Evolutionary conservation across 106 monocot species (phyloP).

Genomic region (Dioscorea dumetorum): DNA sequence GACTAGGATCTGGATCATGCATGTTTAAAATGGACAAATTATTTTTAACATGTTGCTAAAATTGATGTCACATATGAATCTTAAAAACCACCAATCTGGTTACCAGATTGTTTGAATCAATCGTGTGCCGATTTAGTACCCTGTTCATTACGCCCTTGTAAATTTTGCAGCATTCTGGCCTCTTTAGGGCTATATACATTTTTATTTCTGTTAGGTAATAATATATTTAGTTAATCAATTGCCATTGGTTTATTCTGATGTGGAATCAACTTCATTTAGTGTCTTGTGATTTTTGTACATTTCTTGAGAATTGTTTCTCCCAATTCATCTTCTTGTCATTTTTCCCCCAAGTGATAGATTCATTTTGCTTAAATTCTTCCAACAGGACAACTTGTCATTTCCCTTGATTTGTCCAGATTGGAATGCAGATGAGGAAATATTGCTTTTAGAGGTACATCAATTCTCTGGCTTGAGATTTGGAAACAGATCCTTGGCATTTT

Average conservation of each 20-base stretch:
- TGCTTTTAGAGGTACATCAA: conserved; percentile 70
- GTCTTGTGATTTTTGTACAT: not conserved
- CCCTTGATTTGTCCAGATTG: conserved; percentile 85
- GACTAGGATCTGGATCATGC: not conserved
- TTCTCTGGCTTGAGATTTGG: too few species aligned
- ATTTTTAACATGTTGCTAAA: not conserved
- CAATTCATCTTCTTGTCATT: not conserved
- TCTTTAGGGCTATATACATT: too few species aligned
- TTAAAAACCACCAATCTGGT: not conserved
- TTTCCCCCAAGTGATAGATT: not conserved
- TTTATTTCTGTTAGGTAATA: not conserved
- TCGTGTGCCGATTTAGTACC: too few species aligned
- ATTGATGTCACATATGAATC: not conserved
- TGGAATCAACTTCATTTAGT: not conserved
- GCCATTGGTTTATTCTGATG: not conserved
- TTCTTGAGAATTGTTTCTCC: not conserved
- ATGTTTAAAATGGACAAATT: not conserved
- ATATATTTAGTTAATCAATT: not conserved
- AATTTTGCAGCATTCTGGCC: too few species aligned
- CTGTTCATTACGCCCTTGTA: too few species aligned
- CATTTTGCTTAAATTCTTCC: conserved; percentile 1
- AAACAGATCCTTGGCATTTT: not conserved
- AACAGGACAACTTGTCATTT: conserved; percentile 87
- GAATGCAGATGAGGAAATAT: conserved; percentile 97
- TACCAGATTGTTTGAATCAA: not conserved